Evolutionary conservation across 2,329 filamentous ascomycete species (phyloP).

Genomic region (Claviceps monticola): DNA sequence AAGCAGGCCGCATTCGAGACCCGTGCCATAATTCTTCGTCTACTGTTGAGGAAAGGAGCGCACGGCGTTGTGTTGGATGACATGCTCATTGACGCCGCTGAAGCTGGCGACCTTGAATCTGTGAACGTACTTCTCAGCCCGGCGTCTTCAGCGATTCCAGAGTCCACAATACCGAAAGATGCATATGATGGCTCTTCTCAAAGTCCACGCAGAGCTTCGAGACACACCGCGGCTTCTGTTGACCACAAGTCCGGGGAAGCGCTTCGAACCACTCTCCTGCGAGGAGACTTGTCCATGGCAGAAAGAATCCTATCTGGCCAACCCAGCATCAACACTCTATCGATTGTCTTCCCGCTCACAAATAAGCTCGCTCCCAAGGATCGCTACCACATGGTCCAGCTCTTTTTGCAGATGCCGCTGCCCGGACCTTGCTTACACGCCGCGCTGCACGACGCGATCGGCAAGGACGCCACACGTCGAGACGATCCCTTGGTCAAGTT

Average conservation of each 20-base stretch:
- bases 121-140: slow-evolving; percentile 36
- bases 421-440: slow-evolving; percentile 31
- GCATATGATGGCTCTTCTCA: slow-evolving; percentile 8
- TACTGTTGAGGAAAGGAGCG: slow-evolving; percentile 38
- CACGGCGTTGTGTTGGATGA: slow-evolving; percentile 32
- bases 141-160: slow-evolving; percentile 31
- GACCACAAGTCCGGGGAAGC: slow-evolving; percentile 38
- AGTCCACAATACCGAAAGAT: slow-evolving; percentile 8
- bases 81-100: slow-evolving; percentile 34
- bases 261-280: slow-evolving; percentile 33
- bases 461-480: slow-evolving; percentile 29
- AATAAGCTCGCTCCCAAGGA: slow-evolving; percentile 26
- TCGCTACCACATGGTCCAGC: slow-evolving; percentile 33
- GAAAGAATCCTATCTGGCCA: slow-evolving; percentile 31
- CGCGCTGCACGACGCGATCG: slow-evolving; percentile 38
- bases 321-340: slow-evolving; percentile 33
- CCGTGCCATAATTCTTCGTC: slow-evolving; percentile 28
- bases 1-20: slow-evolving; percentile 31
- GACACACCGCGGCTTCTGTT: slow-evolving; percentile 36
- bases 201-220: slow-evolving; percentile 16
- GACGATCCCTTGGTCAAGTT: slow-evolving; percentile 39
- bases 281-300: slow-evolving; percentile 29
- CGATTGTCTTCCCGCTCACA: slow-evolving; percentile 34
- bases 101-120: slow-evolving; percentile 32
- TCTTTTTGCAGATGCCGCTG: slow-evolving; percentile 35